Percentiles rank a stretch among this genome's conserved stretches.
Evolutionary conservation across 2,329 filamentous ascomycete species (phyloP).

Genomic region (Westerdykella sp.): DNA sequence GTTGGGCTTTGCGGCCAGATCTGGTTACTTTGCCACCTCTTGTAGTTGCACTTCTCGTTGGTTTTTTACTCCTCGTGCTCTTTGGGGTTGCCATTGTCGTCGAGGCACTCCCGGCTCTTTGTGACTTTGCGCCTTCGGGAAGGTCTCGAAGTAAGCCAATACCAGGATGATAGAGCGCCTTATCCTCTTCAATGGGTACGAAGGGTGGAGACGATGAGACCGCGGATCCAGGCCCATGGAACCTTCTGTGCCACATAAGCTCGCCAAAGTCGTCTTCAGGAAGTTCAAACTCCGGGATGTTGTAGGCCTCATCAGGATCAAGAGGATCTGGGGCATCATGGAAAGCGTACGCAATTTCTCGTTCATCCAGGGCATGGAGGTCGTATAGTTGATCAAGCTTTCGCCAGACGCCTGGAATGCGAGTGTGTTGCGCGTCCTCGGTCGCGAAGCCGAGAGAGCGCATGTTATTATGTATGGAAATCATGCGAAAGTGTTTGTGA

Average conservation of each 20-base stretch:
- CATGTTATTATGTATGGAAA: constrained; percentile 34
- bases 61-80: constrained; percentile 22
- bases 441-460: constrained; percentile 59
- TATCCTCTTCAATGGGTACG: constrained; percentile 29
- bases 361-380: constrained; percentile 76
- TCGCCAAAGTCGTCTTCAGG: constrained; percentile 41
- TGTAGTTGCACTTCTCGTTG: constrained; percentile 13
- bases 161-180: constrained; percentile 25
- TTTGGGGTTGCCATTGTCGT: constrained; percentile 27
- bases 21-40: constrained; percentile 9
- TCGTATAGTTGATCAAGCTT: constrained; percentile 83
- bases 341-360: constrained; percentile 57
- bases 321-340: constrained; percentile 51
- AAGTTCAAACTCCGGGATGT: constrained; percentile 37
- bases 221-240: constrained; percentile 22
- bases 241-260: constrained; percentile 40
- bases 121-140: constrained; percentile 21
- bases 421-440: constrained; percentile 67
- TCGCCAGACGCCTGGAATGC: constrained; percentile 84
- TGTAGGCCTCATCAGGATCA: constrained; percentile 31
- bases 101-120: constrained; percentile 24
- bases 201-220: constrained; percentile 26
- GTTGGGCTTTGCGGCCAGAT: constrained; percentile 27
- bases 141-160: constrained; percentile 30
- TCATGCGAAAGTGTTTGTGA: constrained; percentile 53